These are phyloP conservation scores for Fusarium drepaniforme DNA, from an alignment of 2,329 filamentous ascomycete species.

Conservation along the genomic window DNA sequence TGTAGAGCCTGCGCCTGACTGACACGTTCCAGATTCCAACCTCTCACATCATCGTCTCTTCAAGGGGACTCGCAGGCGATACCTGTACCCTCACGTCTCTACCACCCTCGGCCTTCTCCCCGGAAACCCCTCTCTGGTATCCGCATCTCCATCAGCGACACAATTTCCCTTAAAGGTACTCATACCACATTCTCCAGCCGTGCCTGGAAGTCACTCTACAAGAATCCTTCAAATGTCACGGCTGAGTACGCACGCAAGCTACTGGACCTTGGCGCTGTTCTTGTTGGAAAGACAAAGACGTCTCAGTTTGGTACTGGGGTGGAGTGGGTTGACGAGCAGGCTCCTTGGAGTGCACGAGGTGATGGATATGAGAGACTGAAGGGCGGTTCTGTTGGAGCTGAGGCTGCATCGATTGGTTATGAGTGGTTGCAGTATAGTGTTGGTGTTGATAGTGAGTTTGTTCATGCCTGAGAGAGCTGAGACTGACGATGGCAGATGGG, in stretches of 20 bases:
- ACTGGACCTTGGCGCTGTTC: constrained; percentile 69
- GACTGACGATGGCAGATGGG: constrained; percentile 40
- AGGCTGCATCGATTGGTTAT: constrained; percentile 53
- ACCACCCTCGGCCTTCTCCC: constrained; percentile 43
- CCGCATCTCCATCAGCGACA: constrained; percentile 52
- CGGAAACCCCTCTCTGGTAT: constrained; percentile 52
- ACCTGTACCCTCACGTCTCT: constrained; percentile 55
- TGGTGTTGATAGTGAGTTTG: constrained; percentile 51
- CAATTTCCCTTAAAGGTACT: constrained; percentile 58
- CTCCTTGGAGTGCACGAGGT: constrained; percentile 60
- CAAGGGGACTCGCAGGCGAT: constrained; percentile 46
- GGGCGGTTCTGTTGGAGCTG: constrained; percentile 55
- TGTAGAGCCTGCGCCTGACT: background rate
- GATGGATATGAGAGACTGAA: constrained; percentile 58
- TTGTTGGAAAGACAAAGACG: constrained; percentile 66
- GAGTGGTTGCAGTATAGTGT: constrained; percentile 56
- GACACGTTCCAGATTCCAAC: constrained; percentile 45
- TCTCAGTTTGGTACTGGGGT: constrained; percentile 58
- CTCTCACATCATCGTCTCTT: constrained; percentile 43
- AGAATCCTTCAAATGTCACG: constrained; percentile 55
- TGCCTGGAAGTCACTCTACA: constrained; percentile 67
- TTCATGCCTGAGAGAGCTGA: background rate
- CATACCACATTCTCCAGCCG: constrained; percentile 68
- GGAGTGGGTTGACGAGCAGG: constrained; percentile 57
- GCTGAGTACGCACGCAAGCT: constrained; percentile 65